A percentile compares a stretch with the other conserved stretches of the same genome.
Conservation (phyloP, 2,329 filamentous ascomycete species). For the Fusarium coffeatum region DNA sequence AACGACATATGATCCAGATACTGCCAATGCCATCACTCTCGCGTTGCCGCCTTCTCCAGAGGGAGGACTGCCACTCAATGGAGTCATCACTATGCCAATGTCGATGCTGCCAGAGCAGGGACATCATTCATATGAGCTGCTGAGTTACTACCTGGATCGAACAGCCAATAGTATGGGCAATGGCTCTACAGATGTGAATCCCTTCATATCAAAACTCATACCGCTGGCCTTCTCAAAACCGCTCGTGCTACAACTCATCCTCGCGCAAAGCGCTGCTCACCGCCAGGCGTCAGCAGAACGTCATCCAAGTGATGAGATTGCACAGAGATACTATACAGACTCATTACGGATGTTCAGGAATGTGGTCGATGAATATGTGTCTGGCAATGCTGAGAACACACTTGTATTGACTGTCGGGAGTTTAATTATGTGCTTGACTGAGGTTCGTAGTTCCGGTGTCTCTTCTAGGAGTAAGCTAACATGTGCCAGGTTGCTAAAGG, state of each 20-base stretch:
- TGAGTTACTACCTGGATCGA: slow-evolving; percentile 58
- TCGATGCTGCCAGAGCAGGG: slow-evolving; percentile 48
- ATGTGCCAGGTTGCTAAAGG: slow-evolving; percentile 52
- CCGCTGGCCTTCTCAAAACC: slow-evolving; percentile 59
- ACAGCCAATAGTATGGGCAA: slow-evolving; percentile 62
- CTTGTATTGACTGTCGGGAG: slow-evolving; percentile 58
- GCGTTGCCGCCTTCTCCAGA: slow-evolving; percentile 16
- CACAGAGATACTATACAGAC: slow-evolving; percentile 52
- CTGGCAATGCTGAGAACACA: slow-evolving; percentile 50
- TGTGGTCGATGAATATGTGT: slow-evolving; percentile 51
- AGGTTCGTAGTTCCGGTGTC: slow-evolving; percentile 49
- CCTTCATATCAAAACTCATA: slow-evolving; percentile 59
- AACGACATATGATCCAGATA: slow-evolving; percentile 31
- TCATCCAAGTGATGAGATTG: slow-evolving; percentile 47
- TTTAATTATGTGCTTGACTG: slow-evolving; percentile 59
- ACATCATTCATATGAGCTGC: slow-evolving; percentile 56
- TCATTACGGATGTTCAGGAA: slow-evolving; percentile 53
- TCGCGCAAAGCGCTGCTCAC: slow-evolving; percentile 58
- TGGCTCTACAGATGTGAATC: slow-evolving; percentile 59
- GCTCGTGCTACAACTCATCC: slow-evolving; percentile 58
- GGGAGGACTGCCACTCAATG: slow-evolving; percentile 18
- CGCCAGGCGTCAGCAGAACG: slow-evolving; percentile 50
- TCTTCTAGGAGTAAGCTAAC: slow-evolving; percentile 14
- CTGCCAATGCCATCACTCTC: slow-evolving; percentile 40
- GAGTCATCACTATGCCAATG: slow-evolving; percentile 45